Percentiles rank a stretch among this genome's conserved stretches.
Evolutionary conservation across 495 filamentous ascomycete genomes (phyloP).

Genomic region (Collariella sp.): DNA sequence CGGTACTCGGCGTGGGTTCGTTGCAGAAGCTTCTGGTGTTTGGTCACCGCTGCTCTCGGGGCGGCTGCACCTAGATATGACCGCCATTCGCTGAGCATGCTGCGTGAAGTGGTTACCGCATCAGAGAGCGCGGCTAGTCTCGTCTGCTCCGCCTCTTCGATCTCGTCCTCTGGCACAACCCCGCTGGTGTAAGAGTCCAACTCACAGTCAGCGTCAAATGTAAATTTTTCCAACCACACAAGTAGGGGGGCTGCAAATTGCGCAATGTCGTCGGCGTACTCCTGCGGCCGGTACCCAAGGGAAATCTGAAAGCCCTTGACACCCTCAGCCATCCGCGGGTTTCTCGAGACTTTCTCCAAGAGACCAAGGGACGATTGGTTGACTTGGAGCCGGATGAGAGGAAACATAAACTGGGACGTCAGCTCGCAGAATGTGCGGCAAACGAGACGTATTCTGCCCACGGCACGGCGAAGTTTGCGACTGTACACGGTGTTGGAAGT

Average conservation of each 20-base stretch:
- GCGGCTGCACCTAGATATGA: background rate
- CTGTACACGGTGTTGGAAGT: background rate
- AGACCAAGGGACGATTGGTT: background rate
- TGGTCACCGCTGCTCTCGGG: background rate
- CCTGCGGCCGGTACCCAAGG: background rate
- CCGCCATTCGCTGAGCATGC: background rate
- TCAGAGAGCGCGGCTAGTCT: no score
- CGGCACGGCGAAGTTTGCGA: background rate
- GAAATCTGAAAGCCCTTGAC: background rate
- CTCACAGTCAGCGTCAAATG: background rate
- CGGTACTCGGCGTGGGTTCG: background rate
- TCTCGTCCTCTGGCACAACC: no score
- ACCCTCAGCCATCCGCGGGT: background rate
- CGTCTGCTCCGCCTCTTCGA: no score
- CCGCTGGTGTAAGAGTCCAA: no score
- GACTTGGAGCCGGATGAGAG: background rate
- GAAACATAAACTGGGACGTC: background rate
- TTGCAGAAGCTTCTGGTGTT: background rate
- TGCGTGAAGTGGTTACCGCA: background rate
- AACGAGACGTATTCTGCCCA: background rate
- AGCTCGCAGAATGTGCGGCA: slow-evolving; percentile 1
- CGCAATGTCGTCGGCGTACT: background rate
- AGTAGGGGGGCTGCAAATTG: background rate
- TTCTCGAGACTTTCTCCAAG: background rate
- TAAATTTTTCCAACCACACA: no score